Conservation (phyloP, 352 stramenopile species). For the Phytophthora tentaculata region DNA sequence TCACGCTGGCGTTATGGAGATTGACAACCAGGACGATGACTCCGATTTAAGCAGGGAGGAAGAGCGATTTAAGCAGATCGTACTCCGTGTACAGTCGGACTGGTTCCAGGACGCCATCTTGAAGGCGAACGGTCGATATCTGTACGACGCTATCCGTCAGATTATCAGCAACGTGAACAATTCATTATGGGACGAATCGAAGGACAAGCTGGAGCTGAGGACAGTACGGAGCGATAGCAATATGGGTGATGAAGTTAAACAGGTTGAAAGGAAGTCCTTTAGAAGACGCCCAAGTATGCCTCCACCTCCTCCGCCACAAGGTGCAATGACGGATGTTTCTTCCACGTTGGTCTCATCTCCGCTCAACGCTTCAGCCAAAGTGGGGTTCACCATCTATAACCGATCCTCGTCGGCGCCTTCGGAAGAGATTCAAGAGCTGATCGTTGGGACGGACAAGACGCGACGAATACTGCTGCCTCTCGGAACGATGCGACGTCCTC, state of each 20-base stretch:
- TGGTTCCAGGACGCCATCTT: slow-evolving; percentile 51
- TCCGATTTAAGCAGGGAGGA: slow-evolving; percentile 19
- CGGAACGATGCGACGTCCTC: slow-evolving; percentile 15
- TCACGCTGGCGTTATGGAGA: slow-evolving; percentile 29
- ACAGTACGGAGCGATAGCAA: slow-evolving; percentile 10
- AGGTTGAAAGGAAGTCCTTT: slow-evolving; percentile 15
- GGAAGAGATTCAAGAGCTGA: slow-evolving; percentile 22
- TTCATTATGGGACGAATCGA: slow-evolving; percentile 31
- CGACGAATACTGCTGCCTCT: slow-evolving; percentile 29
- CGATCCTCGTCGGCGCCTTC: slow-evolving; percentile 18
- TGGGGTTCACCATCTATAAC: slow-evolving; percentile 10
- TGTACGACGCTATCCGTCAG: slow-evolving; percentile 43
- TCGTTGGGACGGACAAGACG: slow-evolving; percentile 30
- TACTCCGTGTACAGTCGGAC: slow-evolving; percentile 38
- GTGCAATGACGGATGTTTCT: slow-evolving; percentile 3
- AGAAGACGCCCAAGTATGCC: slow-evolving; percentile 15
- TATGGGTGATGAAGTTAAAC: slow-evolving; percentile 8
- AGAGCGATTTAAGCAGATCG: slow-evolving; percentile 34
- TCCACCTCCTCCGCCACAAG: slow-evolving; percentile 24
- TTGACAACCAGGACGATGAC: slow-evolving; percentile 21
- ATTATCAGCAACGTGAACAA: slow-evolving; percentile 22
- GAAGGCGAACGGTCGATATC: slow-evolving; percentile 36
- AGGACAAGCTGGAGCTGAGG: slow-evolving; percentile 30
- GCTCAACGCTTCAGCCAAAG: slow-evolving; percentile 22
- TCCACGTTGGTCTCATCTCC: slow-evolving; percentile 8